Evolutionary conservation across 768 basidiomycete species (phyloP).

Genomic region (Trametes cingulata): DNA sequence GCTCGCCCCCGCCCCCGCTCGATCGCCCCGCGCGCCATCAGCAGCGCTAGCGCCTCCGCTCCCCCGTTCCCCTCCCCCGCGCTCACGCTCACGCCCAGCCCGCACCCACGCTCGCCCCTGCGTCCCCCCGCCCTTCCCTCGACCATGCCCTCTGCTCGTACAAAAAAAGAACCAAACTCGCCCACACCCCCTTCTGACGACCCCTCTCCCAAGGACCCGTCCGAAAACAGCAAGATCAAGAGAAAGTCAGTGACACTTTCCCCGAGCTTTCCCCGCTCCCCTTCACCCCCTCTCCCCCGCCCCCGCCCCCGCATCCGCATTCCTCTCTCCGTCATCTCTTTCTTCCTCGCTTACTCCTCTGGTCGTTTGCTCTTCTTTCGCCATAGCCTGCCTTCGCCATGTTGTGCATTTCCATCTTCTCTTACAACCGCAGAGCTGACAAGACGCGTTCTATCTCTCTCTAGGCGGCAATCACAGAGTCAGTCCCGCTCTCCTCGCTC

Average conservation of each 20-base stretch:
- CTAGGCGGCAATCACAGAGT: conserved; percentile 86
- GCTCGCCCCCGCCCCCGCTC: not conserved
- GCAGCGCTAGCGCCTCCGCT: conserved; percentile 1
- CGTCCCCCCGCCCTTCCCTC: conserved; percentile 26
- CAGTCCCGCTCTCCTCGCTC: conserved; percentile 33
- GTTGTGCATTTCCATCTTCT: conserved; percentile 28
- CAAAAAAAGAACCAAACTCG: conserved; percentile 65
- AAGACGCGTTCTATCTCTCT: conserved; percentile 35
- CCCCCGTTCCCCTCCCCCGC: conserved; percentile 21
- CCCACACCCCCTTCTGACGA: conserved; percentile 69
- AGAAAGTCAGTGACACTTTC: conserved; percentile 66
- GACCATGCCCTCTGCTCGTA: conserved; percentile 65
- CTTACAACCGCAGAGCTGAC: conserved; percentile 17
- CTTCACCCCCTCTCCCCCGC: conserved; percentile 34
- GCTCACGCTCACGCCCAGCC: conserved; percentile 26
- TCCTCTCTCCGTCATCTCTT: conserved; percentile 15
- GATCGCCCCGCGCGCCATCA: conserved; percentile 12
- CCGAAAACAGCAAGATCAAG: conserved; percentile 76
- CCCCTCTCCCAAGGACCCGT: conserved; percentile 50
- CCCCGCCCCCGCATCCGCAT: conserved; percentile 34
- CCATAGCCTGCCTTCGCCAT: conserved; percentile 25
- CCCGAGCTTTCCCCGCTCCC: conserved; percentile 59
- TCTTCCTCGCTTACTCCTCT: conserved; percentile 27
- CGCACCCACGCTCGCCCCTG: conserved; percentile 10
- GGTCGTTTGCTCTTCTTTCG: not conserved